phyloP scores from a whole-genome alignment of 768 basidiomycete species.

The Tylopilus sp. region DNA sequence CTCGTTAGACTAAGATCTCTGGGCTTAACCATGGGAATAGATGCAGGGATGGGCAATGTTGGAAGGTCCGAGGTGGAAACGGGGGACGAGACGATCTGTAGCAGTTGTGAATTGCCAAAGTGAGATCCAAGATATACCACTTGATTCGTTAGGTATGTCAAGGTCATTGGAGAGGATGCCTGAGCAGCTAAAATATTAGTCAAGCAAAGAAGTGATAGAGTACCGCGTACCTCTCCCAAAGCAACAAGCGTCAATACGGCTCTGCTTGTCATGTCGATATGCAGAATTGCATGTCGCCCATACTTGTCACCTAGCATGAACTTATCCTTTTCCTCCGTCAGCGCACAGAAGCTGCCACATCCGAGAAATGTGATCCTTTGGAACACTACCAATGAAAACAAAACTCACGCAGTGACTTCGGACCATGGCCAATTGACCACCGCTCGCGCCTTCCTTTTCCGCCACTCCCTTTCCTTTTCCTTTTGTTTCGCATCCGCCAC shows the following conservation, averaged over 20 bases:
- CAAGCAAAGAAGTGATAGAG: background rate
- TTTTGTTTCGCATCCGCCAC: slow-evolving; percentile 49
- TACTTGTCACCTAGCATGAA: slow-evolving; percentile 68
- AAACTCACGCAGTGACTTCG: slow-evolving; percentile 62
- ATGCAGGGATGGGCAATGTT: slow-evolving; percentile 51
- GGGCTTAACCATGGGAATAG: slow-evolving; percentile 42
- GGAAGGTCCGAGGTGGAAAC: slow-evolving; percentile 37
- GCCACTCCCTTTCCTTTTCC: slow-evolving; percentile 52
- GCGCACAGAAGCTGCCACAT: slow-evolving; percentile 44
- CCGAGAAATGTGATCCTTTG: background rate
- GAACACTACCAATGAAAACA: background rate
- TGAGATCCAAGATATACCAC: slow-evolving; percentile 79
- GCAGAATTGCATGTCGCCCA: slow-evolving; percentile 69
- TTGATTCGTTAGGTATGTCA: slow-evolving; percentile 72
- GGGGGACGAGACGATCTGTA: slow-evolving; percentile 53
- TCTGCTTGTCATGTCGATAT: slow-evolving; percentile 42
- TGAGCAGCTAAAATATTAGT: slow-evolving; percentile 25
- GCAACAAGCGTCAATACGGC: slow-evolving; percentile 50
- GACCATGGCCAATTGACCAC: slow-evolving; percentile 74
- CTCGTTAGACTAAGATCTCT: slow-evolving; percentile 37
- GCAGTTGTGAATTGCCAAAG: slow-evolving; percentile 73
- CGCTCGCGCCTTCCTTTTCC: slow-evolving; percentile 52
- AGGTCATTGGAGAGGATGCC: slow-evolving; percentile 67
- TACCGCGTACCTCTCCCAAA: slow-evolving; percentile 61
- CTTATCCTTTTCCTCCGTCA: slow-evolving; percentile 44